phyloP scores from a whole-genome alignment of 1,284 basidiomycete species.

The Malassezia brasiliensis region DNA sequence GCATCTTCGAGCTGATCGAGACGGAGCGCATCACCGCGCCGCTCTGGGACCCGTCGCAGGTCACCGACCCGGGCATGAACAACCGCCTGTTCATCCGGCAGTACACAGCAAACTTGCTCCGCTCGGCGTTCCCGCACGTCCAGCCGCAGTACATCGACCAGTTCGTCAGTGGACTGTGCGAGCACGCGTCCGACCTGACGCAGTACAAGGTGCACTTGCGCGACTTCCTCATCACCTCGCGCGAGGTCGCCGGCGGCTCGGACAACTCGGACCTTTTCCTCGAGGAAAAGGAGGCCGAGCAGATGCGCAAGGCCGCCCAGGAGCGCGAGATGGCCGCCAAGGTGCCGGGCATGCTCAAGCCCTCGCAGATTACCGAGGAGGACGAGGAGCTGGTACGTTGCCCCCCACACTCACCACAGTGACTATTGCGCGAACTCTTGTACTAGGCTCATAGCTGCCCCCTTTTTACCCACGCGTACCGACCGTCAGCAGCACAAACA shows the following conservation, averaged over 20 bases:
- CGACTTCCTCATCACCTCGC: slow-evolving; percentile 55
- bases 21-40: slow-evolving; percentile 70
- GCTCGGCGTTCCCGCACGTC: slow-evolving; percentile 42
- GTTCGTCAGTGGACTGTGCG: slow-evolving; percentile 64
- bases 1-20: slow-evolving; percentile 88
- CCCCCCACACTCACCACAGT: slow-evolving; percentile 62
- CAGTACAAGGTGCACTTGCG: slow-evolving; percentile 78
- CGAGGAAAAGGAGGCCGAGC: slow-evolving; percentile 89
- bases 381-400: slow-evolving; percentile 24
- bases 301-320: slow-evolving; percentile 59
- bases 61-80: slow-evolving; percentile 62
- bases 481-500: slow-evolving; percentile 69
- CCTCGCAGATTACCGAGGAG: slow-evolving; percentile 50
- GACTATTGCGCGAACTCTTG: slow-evolving; percentile 39
- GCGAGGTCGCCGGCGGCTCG: slow-evolving; percentile 53
- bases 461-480: slow-evolving; percentile 18
- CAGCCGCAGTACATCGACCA: slow-evolving; percentile 48
- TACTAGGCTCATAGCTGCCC: slow-evolving; percentile 9
- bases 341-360: slow-evolving; percentile 98
- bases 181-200: slow-evolving; percentile 70
- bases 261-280: slow-evolving; percentile 76
- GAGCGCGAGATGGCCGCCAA: slow-evolving; percentile 81
- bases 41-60: slow-evolving; percentile 68
- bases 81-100: slow-evolving; percentile 77
- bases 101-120: slow-evolving; percentile 68